These are phyloP conservation scores for Penicillium oxalicum DNA, from an alignment of 2,329 filamentous ascomycete genomes.

Conservation along the genomic window DNA sequence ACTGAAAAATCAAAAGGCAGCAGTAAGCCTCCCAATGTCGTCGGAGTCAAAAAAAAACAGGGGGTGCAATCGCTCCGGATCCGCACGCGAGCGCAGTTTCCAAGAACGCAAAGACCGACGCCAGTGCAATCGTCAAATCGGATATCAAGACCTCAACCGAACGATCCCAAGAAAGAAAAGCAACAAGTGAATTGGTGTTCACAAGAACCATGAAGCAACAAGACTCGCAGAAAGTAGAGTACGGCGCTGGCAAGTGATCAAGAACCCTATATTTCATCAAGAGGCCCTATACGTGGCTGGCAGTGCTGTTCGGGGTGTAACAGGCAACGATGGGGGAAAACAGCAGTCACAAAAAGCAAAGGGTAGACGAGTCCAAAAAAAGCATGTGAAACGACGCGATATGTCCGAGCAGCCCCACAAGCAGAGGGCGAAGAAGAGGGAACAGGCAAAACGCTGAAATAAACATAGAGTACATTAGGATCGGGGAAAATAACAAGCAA, in stretches of 20 bases:
- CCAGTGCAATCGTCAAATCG: slow-evolving; percentile 31
- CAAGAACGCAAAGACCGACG: slow-evolving; percentile 26
- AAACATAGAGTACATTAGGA: slow-evolving; percentile 28
- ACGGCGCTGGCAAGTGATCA: too few relatives aligned
- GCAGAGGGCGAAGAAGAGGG: too few relatives aligned
- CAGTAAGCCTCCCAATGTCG: slow-evolving; percentile 8
- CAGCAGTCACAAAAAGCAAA: neutral
- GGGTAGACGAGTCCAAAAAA: slow-evolving; percentile 2
- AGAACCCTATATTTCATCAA: too few relatives aligned
- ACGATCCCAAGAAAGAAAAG: slow-evolving; percentile 1
- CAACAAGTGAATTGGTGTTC: slow-evolving; percentile 5
- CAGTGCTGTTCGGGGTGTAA: slow-evolving; percentile 9
- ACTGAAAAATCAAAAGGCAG: slow-evolving; percentile 10
- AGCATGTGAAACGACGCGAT: slow-evolving; percentile 14
- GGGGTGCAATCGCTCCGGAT: too few relatives aligned
- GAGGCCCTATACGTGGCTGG: slow-evolving; percentile 1
- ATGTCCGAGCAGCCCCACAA: slow-evolving; percentile 16
- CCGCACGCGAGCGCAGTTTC: slow-evolving; percentile 20
- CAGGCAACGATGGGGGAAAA: neutral
- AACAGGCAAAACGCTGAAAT: slow-evolving; percentile 19
- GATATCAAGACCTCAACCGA: slow-evolving; percentile 29
- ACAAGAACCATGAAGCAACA: neutral
- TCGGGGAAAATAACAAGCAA: slow-evolving; percentile 17
- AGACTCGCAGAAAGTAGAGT: slow-evolving; percentile 15
- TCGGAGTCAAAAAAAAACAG: slow-evolving; percentile 2